Evolutionary conservation across 306 rosid genomes (phyloP), one percentile per base, ranked within the genome.

Genomic region (Vigna mungo): DNA sequence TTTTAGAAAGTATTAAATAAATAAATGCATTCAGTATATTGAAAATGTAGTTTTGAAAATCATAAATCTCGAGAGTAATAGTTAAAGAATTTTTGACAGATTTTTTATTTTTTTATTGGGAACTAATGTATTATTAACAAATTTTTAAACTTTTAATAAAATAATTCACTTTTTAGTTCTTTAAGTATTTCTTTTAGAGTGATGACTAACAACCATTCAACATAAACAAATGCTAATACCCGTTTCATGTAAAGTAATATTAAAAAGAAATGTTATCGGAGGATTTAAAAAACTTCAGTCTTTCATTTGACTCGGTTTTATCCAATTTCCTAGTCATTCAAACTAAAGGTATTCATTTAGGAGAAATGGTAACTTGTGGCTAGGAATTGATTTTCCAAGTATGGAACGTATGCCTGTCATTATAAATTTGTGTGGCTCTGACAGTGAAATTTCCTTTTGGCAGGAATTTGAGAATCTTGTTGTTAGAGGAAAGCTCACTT

Each of bases 401-500:
- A 43, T 65, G 60, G 70, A 48, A 46, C 44, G 8, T 72, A 15
- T 80, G 37, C 56, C 52, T 81, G 72, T 39, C 39, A 30, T 68
- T 39, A 25, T 23, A 43, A 60, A 43, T 34, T 68, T 30, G n/a
- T 25, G n/a, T 15, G 37, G 12, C 64, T 54, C 76, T 56, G 74
- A 54, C 25, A 62, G 20, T 46, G 51, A 21, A 54, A 14, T 20
- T 37, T 78, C 39, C 16, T 51, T 72, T 3, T 80, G 77, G 46
- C 91, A 95, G 99, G 91, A 86, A 60, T 78, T 89, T 95, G 76
- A 92, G 80, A 78, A 77, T 85, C 63, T 85, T 95, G 87, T 85
- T 92, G 86, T 68, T 95, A 93, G 99, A 95, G 81, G 98, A 95
- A 84, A 92, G 90, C 84, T 0, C 76, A 5, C 89, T 95, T 59